These are phyloP conservation scores for Actinidia polygama DNA, from an alignment of 179 eudicot genomes.

Conservation along the genomic window DNA sequence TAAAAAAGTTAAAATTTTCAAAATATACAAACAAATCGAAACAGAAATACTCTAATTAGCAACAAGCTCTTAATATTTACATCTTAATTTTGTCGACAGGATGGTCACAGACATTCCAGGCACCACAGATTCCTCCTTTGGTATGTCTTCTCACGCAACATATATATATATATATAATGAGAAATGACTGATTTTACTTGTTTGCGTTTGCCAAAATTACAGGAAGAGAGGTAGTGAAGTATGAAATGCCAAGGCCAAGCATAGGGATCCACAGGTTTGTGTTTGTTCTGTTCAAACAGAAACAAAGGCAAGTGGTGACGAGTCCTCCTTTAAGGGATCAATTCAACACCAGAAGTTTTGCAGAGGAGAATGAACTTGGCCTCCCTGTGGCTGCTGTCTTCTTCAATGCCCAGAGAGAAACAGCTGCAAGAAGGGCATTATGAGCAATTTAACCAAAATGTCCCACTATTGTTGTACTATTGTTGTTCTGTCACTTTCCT, in stretches of 20 bases:
- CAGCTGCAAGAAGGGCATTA: slow-evolving; percentile 65
- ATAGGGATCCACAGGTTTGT: slow-evolving; percentile 82
- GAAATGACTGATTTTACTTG: too few relatives aligned
- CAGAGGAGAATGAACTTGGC: slow-evolving; percentile 55
- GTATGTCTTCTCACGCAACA: slow-evolving; percentile 28
- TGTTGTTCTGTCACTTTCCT: too few relatives aligned
- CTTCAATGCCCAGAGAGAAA: slow-evolving; percentile 80
- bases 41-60: too few relatives aligned
- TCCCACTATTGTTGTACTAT: too few relatives aligned
- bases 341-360: slow-evolving; percentile 55
- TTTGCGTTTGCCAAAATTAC: background rate
- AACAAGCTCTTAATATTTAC: too few relatives aligned
- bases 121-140: slow-evolving; percentile 64
- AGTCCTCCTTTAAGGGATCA: slow-evolving; percentile 46
- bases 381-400: slow-evolving; percentile 73
- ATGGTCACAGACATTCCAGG: slow-evolving; percentile 71
- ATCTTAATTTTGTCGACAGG: too few relatives aligned
- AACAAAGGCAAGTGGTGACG: slow-evolving; percentile 33
- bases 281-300: slow-evolving; percentile 69
- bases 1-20: too few relatives aligned
- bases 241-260: slow-evolving; percentile 73
- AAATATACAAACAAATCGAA: too few relatives aligned
- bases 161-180: background rate
- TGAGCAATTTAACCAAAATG: too few relatives aligned
- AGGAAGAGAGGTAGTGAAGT: slow-evolving; percentile 68